Conservation (phyloP, 306 rosid genomes). For the Quercus dentata region DNA sequence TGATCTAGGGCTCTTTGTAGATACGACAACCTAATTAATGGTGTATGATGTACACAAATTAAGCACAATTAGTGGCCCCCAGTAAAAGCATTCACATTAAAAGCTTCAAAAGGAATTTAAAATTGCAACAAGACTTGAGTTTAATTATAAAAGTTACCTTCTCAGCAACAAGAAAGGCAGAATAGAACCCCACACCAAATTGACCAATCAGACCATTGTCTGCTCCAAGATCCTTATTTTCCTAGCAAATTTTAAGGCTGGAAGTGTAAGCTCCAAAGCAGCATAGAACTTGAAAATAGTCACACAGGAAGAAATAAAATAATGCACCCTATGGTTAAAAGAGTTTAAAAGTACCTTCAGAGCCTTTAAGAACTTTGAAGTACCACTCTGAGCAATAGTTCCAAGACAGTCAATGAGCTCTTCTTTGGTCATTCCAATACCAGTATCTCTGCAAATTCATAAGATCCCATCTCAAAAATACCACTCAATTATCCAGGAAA, state of each 20-base stretch:
- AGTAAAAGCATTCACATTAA: not conserved
- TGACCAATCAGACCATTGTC: slow-evolving; percentile 93
- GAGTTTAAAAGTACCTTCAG: slow-evolving; percentile 53
- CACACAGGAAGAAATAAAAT: not conserved
- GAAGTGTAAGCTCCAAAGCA: slow-evolving; percentile 4
- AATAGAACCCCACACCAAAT: slow-evolving; percentile 98
- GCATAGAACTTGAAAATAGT: not conserved
- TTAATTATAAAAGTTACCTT: slow-evolving; percentile 44
- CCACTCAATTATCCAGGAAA: not conserved
- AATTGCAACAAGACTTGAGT: not conserved
- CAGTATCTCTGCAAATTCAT: slow-evolving; percentile 65
- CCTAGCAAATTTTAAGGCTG: slow-evolving; percentile 37
- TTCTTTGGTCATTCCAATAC: slow-evolving; percentile 96
- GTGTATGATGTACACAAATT: slow-evolving; percentile 17
- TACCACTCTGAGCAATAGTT: slow-evolving; percentile 99
- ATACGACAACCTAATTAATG: slow-evolving; percentile 77
- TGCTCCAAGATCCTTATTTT: slow-evolving; percentile 85
- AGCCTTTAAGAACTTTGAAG: slow-evolving; percentile 90
- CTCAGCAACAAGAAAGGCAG: slow-evolving; percentile 96
- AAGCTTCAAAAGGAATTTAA: not conserved
- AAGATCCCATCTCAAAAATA: not conserved
- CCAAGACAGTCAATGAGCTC: slow-evolving; percentile 97
- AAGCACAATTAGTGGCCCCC: slow-evolving; percentile 25
- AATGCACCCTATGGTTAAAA: not conserved
- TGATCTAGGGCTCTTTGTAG: slow-evolving; percentile 93